A percentile compares a stretch with the other conserved stretches of the same genome.
phyloP scores from a whole-genome alignment of 108 stramenopile genomes.

The Schizochytrium sp. region DNA sequence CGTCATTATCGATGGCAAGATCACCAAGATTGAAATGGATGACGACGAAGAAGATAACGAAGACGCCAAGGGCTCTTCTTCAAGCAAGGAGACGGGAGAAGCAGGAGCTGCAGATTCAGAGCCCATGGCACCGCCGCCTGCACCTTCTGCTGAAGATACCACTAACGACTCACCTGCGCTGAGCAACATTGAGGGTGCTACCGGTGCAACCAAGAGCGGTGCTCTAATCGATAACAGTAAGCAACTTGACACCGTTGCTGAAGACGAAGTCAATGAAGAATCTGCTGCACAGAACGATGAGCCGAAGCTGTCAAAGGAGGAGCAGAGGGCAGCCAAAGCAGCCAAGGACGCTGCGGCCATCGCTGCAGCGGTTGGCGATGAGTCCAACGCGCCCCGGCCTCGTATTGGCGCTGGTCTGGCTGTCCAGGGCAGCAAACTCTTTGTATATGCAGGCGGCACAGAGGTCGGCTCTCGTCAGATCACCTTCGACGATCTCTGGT shows the following conservation, averaged over 20 bases:
- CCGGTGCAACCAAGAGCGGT: background rate
- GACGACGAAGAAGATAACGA: slow-evolving; percentile 31
- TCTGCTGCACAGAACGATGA: background rate
- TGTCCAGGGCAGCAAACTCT: slow-evolving; percentile 1
- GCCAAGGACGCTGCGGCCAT: background rate
- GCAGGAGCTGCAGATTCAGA: background rate
- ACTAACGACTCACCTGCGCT: background rate
- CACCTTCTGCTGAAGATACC: background rate
- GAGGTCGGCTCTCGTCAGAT: slow-evolving; percentile 30
- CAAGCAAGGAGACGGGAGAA: background rate
- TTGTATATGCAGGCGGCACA: slow-evolving; percentile 17
- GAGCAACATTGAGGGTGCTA: no score
- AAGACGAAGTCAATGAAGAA: slow-evolving; percentile 17
- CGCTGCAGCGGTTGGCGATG: background rate
- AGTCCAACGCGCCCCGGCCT: slow-evolving; percentile 24
- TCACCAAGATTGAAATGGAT: slow-evolving; percentile 46
- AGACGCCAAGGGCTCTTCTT: background rate
- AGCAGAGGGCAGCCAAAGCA: background rate
- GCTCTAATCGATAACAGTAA: background rate
- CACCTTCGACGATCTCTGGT: slow-evolving; percentile 47
- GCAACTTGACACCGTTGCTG: background rate
- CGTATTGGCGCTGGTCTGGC: slow-evolving; percentile 37
- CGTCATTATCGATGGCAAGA: slow-evolving; percentile 54
- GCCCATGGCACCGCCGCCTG: background rate
- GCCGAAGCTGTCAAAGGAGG: background rate